phyloP scores from a whole-genome alignment of 2,329 filamentous ascomycete genomes.

The Magnaporthiopsis incrustans region DNA sequence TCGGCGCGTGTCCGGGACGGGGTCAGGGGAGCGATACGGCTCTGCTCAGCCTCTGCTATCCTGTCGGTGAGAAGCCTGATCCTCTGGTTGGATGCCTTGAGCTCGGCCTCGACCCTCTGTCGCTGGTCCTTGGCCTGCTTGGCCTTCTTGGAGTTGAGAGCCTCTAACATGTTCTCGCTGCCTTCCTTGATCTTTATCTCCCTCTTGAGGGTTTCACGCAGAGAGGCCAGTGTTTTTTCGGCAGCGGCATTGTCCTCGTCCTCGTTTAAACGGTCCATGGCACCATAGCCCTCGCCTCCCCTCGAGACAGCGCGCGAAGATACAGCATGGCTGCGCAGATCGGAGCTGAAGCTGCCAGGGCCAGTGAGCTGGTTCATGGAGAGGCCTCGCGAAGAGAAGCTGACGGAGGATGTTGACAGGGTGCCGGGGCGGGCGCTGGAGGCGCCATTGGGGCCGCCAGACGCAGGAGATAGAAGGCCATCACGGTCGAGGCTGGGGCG shows the following conservation, averaged over 20 bases:
- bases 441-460: constrained; percentile 30
- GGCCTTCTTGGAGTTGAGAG: constrained; percentile 85
- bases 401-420: constrained; percentile 45
- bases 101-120: constrained; percentile 72
- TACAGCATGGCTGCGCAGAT: constrained; percentile 59
- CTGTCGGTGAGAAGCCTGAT: constrained; percentile 53
- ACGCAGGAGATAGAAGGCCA: constrained; percentile 42
- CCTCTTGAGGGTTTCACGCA: constrained; percentile 82
- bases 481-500: constrained; percentile 45
- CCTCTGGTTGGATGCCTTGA: constrained; percentile 76
- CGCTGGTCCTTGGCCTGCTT: constrained; percentile 90
- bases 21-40: constrained; percentile 40
- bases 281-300: constrained; percentile 33
- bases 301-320: constrained; percentile 53
- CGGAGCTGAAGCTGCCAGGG: constrained; percentile 83
- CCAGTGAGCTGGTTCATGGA: constrained; percentile 64
- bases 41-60: constrained; percentile 51
- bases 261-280: constrained; percentile 51
- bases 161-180: constrained; percentile 95
- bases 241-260: constrained; percentile 43
- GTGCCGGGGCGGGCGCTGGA: constrained; percentile 28
- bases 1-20: constrained; percentile 47
- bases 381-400: constrained; percentile 57
- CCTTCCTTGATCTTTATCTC: constrained; percentile 98
- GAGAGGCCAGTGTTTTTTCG: constrained; percentile 65